Conservation (phyloP, 495 filamentous ascomycete species). For the Trichoderma orchidacearum region DNA sequence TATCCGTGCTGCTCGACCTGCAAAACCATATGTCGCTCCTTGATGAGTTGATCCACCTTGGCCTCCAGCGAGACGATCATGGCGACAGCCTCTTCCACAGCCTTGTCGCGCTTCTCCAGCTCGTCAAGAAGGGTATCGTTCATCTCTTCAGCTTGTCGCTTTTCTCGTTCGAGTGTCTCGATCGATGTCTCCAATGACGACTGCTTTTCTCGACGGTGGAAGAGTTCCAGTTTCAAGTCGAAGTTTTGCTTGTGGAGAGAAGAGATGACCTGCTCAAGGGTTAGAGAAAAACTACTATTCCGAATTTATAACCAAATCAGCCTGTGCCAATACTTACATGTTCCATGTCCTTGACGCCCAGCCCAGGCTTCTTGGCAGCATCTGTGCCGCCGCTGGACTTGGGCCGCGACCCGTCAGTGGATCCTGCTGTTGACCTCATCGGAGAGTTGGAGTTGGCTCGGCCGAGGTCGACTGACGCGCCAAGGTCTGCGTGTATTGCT, state of each 20-base stretch:
- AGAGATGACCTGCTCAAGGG: conserved; percentile 19
- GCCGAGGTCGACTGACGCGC: conserved; percentile 9
- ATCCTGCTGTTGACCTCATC: not conserved
- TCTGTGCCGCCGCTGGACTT: conserved; percentile 17
- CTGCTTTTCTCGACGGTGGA: conserved; percentile 51
- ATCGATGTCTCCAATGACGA: conserved; percentile 43
- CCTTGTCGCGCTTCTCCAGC: conserved; percentile 63
- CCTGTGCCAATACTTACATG: too few relatives aligned
- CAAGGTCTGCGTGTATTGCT: conserved; percentile 17
- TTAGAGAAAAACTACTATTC: too few relatives aligned
- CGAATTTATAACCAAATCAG: too few relatives aligned
- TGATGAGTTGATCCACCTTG: conserved; percentile 41
- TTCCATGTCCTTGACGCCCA: conserved; percentile 34
- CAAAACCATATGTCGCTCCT: conserved; percentile 26
- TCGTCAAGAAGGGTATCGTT: conserved; percentile 59
- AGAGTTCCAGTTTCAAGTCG: conserved; percentile 75
- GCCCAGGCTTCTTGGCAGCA: conserved; percentile 22
- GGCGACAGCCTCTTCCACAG: conserved; percentile 67
- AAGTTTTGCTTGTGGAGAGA: conserved; percentile 81
- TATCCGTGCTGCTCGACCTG: conserved; percentile 19
- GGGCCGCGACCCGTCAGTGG: conserved; percentile 17
- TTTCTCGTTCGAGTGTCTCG: conserved; percentile 41
- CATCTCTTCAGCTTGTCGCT: conserved; percentile 37
- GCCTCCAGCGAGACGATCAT: conserved; percentile 67
- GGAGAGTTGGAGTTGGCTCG: conserved; percentile 18